These are phyloP conservation scores for Colletotrichum cereale DNA, from an alignment of 2,329 filamentous ascomycete genomes.

Conservation along the genomic window DNA sequence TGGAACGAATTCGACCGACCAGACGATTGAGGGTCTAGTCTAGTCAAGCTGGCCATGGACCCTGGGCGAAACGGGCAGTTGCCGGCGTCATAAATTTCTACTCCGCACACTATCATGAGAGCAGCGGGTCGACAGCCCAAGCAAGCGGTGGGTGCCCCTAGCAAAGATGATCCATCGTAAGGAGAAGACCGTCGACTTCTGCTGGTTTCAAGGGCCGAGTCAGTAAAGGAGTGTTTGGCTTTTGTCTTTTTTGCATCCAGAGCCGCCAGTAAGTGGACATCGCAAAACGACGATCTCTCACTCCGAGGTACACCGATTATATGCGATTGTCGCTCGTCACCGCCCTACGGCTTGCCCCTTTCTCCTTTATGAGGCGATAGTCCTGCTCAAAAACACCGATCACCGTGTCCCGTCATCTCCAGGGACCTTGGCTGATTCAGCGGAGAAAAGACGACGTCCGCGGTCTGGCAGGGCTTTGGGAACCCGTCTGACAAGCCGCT, in stretches of 20 bases:
- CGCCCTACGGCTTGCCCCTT: neutral
- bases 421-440: conserved; percentile 25
- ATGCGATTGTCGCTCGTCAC: conserved; percentile 2
- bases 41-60: conserved; percentile 27
- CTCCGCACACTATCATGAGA: too few species aligned
- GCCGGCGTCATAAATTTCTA: conserved; percentile 27
- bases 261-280: conserved; percentile 1
- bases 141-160: conserved; percentile 23
- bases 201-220: conserved; percentile 33
- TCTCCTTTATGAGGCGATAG: conserved; percentile 30
- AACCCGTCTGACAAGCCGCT: conserved; percentile 21
- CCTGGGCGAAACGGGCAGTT: conserved; percentile 23
- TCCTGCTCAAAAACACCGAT: neutral
- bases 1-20: conserved; percentile 30
- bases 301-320: conserved; percentile 18
- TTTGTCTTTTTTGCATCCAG: conserved; percentile 11
- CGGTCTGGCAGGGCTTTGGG: conserved; percentile 12
- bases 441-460: conserved; percentile 20
- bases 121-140: conserved; percentile 25
- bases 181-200: neutral
- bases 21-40: conserved; percentile 14
- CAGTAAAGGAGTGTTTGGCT: conserved; percentile 30
- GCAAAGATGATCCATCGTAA: conserved; percentile 7
- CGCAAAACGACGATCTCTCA: conserved; percentile 31
- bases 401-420: conserved; percentile 13